phyloP scores from a whole-genome alignment of 139 green algal genomes.

The Auxenochlorella pyrenoidosa region DNA sequence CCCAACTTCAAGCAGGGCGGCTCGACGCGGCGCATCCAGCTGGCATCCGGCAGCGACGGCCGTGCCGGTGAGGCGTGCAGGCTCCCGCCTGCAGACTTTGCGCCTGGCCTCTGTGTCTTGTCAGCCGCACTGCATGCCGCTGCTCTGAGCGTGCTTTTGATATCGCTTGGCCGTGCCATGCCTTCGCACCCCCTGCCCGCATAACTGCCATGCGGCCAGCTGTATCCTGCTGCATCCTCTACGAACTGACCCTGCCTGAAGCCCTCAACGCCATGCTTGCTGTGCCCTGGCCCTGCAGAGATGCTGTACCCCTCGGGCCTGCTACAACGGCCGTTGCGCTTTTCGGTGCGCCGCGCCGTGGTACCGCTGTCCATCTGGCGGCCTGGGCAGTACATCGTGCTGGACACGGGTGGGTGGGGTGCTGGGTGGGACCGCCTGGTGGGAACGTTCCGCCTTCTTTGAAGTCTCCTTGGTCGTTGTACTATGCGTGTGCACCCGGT shows the following conservation, averaged over 20 bases:
- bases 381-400: constrained; percentile 26
- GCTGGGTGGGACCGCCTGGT: too few relatives aligned
- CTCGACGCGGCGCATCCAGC: constrained; percentile 7
- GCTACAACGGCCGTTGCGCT: constrained; percentile 24
- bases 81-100: too few relatives aligned
- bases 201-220: too few relatives aligned
- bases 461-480: too few relatives aligned
- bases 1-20: constrained; percentile 33
- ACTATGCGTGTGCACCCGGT: too few relatives aligned
- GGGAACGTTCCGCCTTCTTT: too few relatives aligned
- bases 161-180: too few relatives aligned
- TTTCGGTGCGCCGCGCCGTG: constrained; percentile 8
- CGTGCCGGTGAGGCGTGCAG: not conserved
- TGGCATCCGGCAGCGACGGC: constrained; percentile 3
- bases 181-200: too few relatives aligned
- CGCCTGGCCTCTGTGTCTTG: too few relatives aligned
- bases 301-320: constrained; percentile 20
- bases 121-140: not conserved
- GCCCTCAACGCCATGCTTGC: too few relatives aligned
- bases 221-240: not conserved
- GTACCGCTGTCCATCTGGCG: constrained; percentile 15
- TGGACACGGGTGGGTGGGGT: constrained; percentile 31
- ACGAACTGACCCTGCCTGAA: too few relatives aligned
- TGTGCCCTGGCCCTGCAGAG: not conserved
- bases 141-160: too few relatives aligned